Conservation (phyloP, 2,329 filamentous ascomycete species). For the Calonectria henricotiae region DNA sequence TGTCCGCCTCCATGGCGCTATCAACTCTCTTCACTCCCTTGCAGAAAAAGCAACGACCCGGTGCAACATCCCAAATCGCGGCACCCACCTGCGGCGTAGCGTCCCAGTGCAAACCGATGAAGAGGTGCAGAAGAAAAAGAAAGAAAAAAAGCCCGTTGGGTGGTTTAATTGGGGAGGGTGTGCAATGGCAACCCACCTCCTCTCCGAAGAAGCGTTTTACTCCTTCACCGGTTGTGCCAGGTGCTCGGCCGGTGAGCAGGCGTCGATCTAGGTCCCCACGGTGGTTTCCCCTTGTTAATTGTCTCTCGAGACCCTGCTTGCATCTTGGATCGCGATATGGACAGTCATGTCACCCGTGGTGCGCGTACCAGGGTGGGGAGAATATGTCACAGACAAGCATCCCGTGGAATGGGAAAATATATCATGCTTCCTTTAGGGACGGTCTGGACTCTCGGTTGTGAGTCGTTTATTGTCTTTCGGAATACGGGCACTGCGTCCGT, state of each 20-base stretch:
- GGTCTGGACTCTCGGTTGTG: slow-evolving; percentile 8
- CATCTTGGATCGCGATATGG: slow-evolving; percentile 33
- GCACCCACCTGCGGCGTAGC: slow-evolving; percentile 18
- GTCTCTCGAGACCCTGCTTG: slow-evolving; percentile 44
- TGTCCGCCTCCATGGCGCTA: slow-evolving; percentile 6
- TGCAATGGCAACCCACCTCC: neutral
- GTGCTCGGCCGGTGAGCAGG: slow-evolving; percentile 27
- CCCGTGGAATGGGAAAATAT: slow-evolving; percentile 21
- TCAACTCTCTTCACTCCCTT: slow-evolving; percentile 10
- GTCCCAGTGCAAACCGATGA: slow-evolving; percentile 10
- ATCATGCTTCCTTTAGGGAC: neutral
- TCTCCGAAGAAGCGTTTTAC: slow-evolving; percentile 6
- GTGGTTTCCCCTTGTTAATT: slow-evolving; percentile 8
- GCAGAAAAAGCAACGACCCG: slow-evolving; percentile 20
- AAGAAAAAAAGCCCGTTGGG: slow-evolving; percentile 13
- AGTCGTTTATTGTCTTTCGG: slow-evolving; percentile 19
- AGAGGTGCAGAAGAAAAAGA: neutral
- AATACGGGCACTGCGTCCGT: neutral
- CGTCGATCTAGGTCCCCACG: slow-evolving; percentile 14
- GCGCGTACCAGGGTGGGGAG: neutral
- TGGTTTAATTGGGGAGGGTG: slow-evolving; percentile 11
- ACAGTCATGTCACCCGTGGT: neutral
- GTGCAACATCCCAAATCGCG: slow-evolving; percentile 11
- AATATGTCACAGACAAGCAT: slow-evolving; percentile 23
- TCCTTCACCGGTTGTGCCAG: slow-evolving; percentile 29